phyloP scores from a whole-genome alignment of 768 basidiomycete genomes.

The Boletus insuetus region DNA sequence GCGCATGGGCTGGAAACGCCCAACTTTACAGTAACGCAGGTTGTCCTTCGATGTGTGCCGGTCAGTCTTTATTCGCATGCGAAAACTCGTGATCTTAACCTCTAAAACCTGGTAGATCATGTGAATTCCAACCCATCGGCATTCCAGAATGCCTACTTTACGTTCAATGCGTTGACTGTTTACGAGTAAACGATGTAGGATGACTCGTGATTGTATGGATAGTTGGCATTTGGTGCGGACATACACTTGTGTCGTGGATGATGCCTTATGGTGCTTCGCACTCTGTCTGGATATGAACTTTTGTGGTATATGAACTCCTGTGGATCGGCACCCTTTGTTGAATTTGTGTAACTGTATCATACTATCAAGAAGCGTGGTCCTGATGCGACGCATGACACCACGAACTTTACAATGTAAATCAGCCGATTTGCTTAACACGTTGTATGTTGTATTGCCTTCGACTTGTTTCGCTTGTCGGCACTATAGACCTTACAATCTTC shows the following conservation, averaged over 20 bases:
- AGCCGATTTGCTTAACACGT: no score
- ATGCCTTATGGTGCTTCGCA: background rate
- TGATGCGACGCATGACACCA: no score
- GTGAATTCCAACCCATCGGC: conserved; percentile 39
- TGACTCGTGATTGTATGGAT: no score
- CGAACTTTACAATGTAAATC: no score
- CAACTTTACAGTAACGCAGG: conserved; percentile 17
- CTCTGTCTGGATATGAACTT: no score
- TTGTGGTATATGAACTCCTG: no score
- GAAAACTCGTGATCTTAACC: background rate
- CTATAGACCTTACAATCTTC: no score
- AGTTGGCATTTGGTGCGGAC: no score
- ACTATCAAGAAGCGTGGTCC: no score
- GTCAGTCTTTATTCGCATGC: conserved; percentile 13
- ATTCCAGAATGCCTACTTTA: conserved; percentile 41
- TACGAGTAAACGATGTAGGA: conserved; percentile 24
- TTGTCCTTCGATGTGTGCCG: conserved; percentile 28
- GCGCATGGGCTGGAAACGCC: conserved; percentile 27
- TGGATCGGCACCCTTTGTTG: background rate
- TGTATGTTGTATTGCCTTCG: no score
- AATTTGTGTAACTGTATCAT: background rate
- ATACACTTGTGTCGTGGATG: background rate
- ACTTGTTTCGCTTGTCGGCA: no score
- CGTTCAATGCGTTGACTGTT: conserved; percentile 36
- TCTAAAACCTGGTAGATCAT: conserved; percentile 19